Evolutionary conservation across 2,329 filamentous ascomycete species (phyloP).

Genomic region (Aspergillus fructus): DNA sequence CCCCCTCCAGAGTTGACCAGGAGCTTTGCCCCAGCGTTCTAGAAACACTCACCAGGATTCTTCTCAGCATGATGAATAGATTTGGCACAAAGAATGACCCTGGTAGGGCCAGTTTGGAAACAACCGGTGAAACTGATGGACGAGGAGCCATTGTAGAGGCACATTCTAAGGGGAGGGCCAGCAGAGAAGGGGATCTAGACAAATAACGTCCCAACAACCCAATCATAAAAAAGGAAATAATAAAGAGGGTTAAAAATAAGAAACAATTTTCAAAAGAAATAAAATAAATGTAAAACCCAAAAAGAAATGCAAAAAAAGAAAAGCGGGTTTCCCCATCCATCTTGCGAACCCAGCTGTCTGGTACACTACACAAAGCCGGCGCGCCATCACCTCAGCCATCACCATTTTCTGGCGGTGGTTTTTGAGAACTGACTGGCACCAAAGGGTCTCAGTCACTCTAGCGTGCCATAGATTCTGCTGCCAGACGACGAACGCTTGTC

Average conservation of each 20-base stretch:
- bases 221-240: constrained; percentile 6
- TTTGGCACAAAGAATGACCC: constrained; percentile 7
- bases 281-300: constrained; percentile 13
- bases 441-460: constrained; percentile 10
- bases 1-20: background rate
- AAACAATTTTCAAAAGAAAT: constrained; percentile 14
- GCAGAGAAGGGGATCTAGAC: background rate
- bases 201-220: constrained; percentile 4
- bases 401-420: background rate
- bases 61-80: background rate
- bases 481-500: constrained; percentile 19
- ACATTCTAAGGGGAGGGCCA: background rate
- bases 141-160: constrained; percentile 5
- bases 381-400: background rate
- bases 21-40: constrained; percentile 1
- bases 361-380: constrained; percentile 22
- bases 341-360: background rate
- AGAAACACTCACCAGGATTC: background rate
- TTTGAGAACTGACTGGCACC: background rate
- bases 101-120: constrained; percentile 6
- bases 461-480: constrained; percentile 6
- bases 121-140: constrained; percentile 5
- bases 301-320: constrained; percentile 8
- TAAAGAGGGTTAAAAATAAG: constrained; percentile 14
- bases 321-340: constrained; percentile 2